Evolutionary conservation across 2,329 filamentous ascomycete genomes (phyloP), one percentile per base, ranked within the genome.

Genomic region (Colletotrichum trifolii): DNA sequence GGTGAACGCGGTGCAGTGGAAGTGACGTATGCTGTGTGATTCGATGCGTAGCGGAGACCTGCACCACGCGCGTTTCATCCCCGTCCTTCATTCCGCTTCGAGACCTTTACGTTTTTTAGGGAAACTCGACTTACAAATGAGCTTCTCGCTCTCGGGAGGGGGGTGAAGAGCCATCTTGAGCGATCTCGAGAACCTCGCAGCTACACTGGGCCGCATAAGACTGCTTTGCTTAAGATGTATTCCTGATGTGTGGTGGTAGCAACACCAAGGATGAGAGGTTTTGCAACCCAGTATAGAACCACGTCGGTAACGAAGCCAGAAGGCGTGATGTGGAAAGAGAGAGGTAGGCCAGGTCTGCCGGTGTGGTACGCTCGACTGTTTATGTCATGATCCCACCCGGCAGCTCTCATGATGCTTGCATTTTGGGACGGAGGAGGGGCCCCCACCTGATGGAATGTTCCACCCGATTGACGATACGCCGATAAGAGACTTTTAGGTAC

Each of bases 91-190:
- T 25, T 25, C 25, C 4, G 25, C 25, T 25, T 5, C 25, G 25
- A 25, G 25, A 25, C 25, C 4, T 5, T 25, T 1, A 25, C 25
- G 25, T 25, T 25, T 25, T 5, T 11, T 10, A 46, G 15, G 15
- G 7, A 46, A 17, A 8, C 3, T n/a, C 8, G 8, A 71, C 81
- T 69, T 77, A 84, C 82, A 85, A 48, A 85, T 85, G 63, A 85
- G 79, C 71, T 85, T 84, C 46, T 73, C 73, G 49, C 71, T 72
- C 56, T 76, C 76, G 50, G 78, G 75, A 2, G 77, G 70, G 4
- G 77, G 74, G 66, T 83, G 75, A 33, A 84, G 76, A 49, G 82
- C 81, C 82, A 84, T 84, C 68, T 66, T 80, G 67, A 68, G 65
- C 48, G 67, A 60, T 53, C 64, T 60, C 40, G 62, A 62, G 3